These are phyloP conservation scores for Xylaria nigripes DNA, from an alignment of 495 filamentous ascomycete genomes.

Conservation along the genomic window DNA sequence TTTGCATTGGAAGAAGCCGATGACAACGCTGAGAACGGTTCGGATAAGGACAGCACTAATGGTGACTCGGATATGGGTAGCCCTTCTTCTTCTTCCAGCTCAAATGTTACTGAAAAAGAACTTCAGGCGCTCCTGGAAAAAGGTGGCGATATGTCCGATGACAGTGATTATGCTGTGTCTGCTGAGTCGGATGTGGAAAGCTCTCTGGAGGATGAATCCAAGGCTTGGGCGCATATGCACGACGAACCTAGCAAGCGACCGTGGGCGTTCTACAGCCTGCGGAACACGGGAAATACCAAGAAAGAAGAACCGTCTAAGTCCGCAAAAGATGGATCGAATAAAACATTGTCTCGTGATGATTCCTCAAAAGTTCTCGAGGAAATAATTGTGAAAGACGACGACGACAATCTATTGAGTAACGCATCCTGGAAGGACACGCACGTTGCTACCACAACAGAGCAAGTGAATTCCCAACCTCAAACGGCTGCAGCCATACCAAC, in stretches of 20 bases:
- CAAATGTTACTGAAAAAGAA: slow-evolving; percentile 12
- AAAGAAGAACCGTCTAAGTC: not conserved
- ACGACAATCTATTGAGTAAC: not conserved
- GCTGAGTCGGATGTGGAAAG: slow-evolving; percentile 12
- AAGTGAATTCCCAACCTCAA: not conserved
- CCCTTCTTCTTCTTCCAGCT: not conserved
- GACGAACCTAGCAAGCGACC: not conserved
- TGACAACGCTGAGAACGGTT: not conserved
- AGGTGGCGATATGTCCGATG: slow-evolving; percentile 17
- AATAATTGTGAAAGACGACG: not conserved
- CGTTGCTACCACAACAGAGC: not conserved
- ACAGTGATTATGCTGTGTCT: slow-evolving; percentile 20
- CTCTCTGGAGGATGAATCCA: slow-evolving; percentile 5
- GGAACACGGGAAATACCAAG: slow-evolving; percentile 3
- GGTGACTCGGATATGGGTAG: not conserved
- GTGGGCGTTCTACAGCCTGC: slow-evolving; percentile 19
- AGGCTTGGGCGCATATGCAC: slow-evolving; percentile 9
- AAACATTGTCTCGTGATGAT: not conserved
- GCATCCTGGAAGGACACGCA: not conserved
- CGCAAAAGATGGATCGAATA: not conserved
- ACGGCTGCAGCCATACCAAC: not conserved
- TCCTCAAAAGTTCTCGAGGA: not conserved
- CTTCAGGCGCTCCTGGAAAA: slow-evolving; percentile 11
- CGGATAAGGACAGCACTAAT: not conserved
- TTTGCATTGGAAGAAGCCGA: not conserved